Evolutionary conservation across 805 yeast species (phyloP).

Genomic region (Cyberlindnera subsufficiens): DNA sequence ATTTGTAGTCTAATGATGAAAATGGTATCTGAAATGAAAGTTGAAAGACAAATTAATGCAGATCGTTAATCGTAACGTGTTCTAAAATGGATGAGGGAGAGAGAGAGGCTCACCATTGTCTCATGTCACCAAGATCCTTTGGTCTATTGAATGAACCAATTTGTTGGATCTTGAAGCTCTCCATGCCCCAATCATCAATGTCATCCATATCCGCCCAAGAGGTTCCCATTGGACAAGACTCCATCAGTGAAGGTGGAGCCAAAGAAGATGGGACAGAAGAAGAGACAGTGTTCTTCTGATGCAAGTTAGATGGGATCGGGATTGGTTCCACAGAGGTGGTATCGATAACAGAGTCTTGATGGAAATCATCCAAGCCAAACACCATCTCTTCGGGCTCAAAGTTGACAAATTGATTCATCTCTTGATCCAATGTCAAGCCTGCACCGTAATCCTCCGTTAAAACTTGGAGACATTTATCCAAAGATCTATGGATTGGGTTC

Average conservation of each 20-base stretch:
- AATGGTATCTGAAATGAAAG: too few species aligned
- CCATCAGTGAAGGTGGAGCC: slow-evolving; percentile 7
- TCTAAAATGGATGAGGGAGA: too few species aligned
- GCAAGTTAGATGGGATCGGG: background rate
- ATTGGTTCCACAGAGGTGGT: background rate
- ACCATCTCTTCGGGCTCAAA: slow-evolving; percentile 3
- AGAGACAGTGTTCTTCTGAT: background rate
- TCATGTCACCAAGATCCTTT: too few species aligned
- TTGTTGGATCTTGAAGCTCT: slow-evolving; percentile 4
- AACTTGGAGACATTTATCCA: slow-evolving; percentile 44
- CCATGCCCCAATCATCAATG: slow-evolving; percentile 5
- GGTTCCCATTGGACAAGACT: slow-evolving; percentile 7
- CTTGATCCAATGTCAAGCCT: slow-evolving; percentile 66
- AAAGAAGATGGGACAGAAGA: background rate
- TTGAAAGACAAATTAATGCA: too few species aligned
- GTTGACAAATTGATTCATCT: slow-evolving; percentile 24
- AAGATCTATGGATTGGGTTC: slow-evolving; percentile 49
- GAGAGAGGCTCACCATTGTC: too few species aligned
- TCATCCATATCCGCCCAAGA: slow-evolving; percentile 16
- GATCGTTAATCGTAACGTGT: too few species aligned
- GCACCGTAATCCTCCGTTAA: slow-evolving; percentile 28
- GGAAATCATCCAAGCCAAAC: slow-evolving; percentile 4
- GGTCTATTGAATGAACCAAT: background rate
- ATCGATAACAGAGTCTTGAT: background rate
- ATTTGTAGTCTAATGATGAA: too few species aligned